Evolutionary conservation across 176 grass and related monocot species (phyloP).

Genomic region (Ensete ventricosum): DNA sequence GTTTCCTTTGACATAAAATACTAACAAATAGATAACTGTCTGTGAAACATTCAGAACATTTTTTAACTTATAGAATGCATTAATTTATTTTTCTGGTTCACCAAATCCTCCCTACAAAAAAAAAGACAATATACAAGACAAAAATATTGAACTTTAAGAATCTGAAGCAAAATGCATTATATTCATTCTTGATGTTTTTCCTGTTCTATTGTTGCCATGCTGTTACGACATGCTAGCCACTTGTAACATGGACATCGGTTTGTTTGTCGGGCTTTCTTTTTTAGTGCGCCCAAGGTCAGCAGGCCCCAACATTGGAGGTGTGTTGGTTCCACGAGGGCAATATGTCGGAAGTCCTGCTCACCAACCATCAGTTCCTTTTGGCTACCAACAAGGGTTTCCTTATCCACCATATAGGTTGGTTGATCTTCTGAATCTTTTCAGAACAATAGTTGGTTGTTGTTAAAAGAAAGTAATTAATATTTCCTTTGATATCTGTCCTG

Average conservation of each 20-base stretch:
- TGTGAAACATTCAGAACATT: neutral
- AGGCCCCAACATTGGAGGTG: conserved; percentile 51
- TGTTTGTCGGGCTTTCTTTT: conserved; percentile 12
- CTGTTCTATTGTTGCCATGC: neutral
- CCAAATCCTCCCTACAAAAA: neutral
- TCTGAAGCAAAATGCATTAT: neutral
- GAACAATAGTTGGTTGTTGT: neutral
- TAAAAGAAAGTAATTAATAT: neutral
- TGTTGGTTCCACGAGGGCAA: conserved; percentile 52
- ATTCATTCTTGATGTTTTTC: neutral
- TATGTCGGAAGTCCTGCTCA: conserved; percentile 57
- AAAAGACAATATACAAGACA: neutral
- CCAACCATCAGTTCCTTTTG: conserved; percentile 44
- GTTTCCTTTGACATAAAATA: conserved; percentile 37
- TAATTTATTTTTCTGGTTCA: neutral
- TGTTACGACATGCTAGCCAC: neutral
- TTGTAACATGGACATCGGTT: neutral
- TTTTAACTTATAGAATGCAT: neutral
- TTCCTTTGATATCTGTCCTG: too few relatives aligned
- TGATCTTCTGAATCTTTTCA: conserved; percentile 6
- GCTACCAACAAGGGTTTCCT: conserved; percentile 62
- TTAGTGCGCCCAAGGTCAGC: conserved; percentile 68
- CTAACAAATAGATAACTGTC: too few relatives aligned
- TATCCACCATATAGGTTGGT: conserved; percentile 66
- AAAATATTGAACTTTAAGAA: neutral